Evolutionary conservation across 163 green algal species (phyloP), one percentile per base, ranked within the genome.

Genomic region (Chlorella variabilis): DNA sequence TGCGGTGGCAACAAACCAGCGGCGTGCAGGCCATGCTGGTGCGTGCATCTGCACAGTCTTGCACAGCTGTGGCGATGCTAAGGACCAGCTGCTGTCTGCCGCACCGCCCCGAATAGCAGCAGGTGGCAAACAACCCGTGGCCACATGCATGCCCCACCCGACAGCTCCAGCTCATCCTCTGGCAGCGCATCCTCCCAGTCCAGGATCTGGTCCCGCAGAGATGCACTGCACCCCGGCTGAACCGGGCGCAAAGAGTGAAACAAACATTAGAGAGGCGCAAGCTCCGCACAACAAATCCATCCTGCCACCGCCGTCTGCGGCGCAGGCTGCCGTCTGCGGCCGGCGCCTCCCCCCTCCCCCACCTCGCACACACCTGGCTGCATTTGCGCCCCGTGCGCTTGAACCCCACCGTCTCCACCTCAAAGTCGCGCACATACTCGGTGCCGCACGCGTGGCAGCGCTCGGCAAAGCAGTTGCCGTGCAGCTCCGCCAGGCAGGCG

Each of bases 401-500:
- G 87, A 98, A 97, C 4, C 94, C 92, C 27, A 96, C 95, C 54
- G 90, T 96, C 66, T 93, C 88, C 75, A 99, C 91, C 83, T 99
- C 94, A 90, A 98, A 99, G 83, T 98, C 95, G 0, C 96, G 86
- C 11, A 95, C 56, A 74, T 98, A 98, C 85, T 95, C 92, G 0
- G 48, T 49, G 18, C 36, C 75, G 59, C 75, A 81, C 29, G 58
- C 18, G 65, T 73, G 65, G 86, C 95, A 98, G 36, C 88, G 85
- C 84, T 98, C 95, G 11, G 89, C 87, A 82, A 99, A 99, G 87
- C 94, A 98, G 88, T 98, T 98, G 82, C 96, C 96, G 83, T 99
- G 96, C 81, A 99, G 90, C 89, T 99, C 96, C 6, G 96, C 94
- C 18, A 99, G 81, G 75, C 87, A 38, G 0, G 74, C 66, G 1